Percentiles rank a stretch among this genome's conserved stretches.
phyloP scores from a whole-genome alignment of 345 rosid genomes.

The Euphorbia pulcherrima region DNA sequence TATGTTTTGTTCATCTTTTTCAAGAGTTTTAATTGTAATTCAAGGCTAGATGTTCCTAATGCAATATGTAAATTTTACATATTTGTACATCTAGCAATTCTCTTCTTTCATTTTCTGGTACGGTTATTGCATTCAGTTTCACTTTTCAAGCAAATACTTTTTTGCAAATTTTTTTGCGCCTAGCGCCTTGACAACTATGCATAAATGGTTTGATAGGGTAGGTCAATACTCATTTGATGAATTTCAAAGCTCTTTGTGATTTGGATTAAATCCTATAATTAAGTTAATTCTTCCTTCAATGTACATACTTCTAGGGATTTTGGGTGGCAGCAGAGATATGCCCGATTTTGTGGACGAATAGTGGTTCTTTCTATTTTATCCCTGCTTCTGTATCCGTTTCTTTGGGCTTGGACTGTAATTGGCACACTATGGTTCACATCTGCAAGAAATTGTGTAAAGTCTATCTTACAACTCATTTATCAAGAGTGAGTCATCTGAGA shows the following conservation, averaged over 20 bases:
- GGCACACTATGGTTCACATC: slow-evolving; percentile 86
- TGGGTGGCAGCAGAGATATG: slow-evolving; percentile 95
- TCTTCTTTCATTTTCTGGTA: too few relatives aligned
- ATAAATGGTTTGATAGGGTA: not conserved
- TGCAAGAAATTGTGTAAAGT: slow-evolving; percentile 76
- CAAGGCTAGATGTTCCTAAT: too few relatives aligned
- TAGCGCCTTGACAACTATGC: too few relatives aligned
- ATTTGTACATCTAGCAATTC: too few relatives aligned
- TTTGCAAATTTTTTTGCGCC: too few relatives aligned
- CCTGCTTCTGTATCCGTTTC: slow-evolving; percentile 78
- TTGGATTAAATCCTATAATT: not conserved
- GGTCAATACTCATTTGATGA: not conserved
- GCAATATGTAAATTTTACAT: too few relatives aligned
- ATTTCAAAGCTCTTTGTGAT: not conserved
- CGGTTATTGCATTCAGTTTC: too few relatives aligned
- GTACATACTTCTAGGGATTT: slow-evolving; percentile 59
- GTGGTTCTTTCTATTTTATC: slow-evolving; percentile 72
- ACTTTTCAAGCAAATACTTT: too few relatives aligned
- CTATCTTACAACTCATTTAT: not conserved
- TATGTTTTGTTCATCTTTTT: too few relatives aligned
- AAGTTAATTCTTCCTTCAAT: not conserved
- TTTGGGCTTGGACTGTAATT: slow-evolving; percentile 92
- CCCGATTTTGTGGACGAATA: slow-evolving; percentile 85
- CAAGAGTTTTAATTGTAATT: too few relatives aligned
- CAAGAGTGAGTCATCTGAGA: not conserved